Conservation (phyloP, 305 asterid genomes). For the Fraxinus greggii region DNA sequence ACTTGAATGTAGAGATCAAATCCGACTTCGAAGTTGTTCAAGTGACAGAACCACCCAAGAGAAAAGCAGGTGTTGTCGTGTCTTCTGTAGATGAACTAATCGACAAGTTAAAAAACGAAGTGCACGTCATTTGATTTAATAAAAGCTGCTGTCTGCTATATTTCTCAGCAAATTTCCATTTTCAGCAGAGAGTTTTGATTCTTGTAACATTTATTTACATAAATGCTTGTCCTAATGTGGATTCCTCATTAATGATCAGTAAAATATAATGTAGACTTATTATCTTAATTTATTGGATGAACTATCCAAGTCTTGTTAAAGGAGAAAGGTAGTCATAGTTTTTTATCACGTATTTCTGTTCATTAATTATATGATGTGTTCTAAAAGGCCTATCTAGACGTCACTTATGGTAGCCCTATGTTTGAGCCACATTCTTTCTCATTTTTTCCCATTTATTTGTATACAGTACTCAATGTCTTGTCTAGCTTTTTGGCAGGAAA, state of each 20-base stretch:
- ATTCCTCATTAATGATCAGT: background rate
- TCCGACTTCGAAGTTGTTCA: slow-evolving; percentile 71
- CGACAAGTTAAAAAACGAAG: slow-evolving; percentile 86
- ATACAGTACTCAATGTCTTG: no score
- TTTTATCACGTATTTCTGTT: background rate
- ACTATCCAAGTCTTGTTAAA: background rate
- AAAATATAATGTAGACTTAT: background rate
- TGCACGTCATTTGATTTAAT: slow-evolving; percentile 49
- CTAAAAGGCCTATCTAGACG: background rate
- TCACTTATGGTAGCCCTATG: no score
- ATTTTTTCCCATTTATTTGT: no score
- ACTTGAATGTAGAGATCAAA: slow-evolving; percentile 66
- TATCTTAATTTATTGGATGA: background rate
- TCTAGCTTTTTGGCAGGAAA: no score
- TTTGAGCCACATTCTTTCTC: no score
- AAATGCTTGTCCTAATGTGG: background rate
- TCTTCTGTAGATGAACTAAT: slow-evolving; percentile 84
- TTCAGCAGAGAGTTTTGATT: background rate
- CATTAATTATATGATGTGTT: background rate
- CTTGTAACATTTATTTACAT: background rate
- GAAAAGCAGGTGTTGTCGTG: slow-evolving; percentile 76
- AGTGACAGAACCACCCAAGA: slow-evolving; percentile 86
- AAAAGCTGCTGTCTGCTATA: background rate
- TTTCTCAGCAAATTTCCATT: slow-evolving; percentile 5
- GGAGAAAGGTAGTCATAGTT: background rate